Evolutionary conservation across 2,329 filamentous ascomycete species (phyloP).

Genomic region (Phoma sp.): DNA sequence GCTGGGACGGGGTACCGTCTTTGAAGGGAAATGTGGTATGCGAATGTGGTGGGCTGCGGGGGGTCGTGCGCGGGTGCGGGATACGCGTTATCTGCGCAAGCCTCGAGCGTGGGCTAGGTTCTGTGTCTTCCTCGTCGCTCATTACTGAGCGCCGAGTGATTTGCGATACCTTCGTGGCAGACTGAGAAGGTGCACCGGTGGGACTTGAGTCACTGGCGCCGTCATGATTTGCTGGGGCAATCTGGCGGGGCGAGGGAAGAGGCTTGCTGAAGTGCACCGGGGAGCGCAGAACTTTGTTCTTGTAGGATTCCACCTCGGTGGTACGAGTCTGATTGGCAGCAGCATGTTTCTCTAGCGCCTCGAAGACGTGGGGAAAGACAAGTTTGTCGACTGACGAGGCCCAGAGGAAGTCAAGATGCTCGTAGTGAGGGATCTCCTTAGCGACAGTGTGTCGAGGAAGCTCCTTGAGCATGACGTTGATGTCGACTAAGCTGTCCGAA

Average conservation of each 20-base stretch:
- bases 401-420: slow-evolving; percentile 97
- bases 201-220: slow-evolving; percentile 12
- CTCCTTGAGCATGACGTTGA: slow-evolving; percentile 88
- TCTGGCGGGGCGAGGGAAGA: slow-evolving; percentile 31
- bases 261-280: slow-evolving; percentile 37
- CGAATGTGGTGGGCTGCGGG: slow-evolving; percentile 16
- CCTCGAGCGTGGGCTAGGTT: slow-evolving; percentile 20
- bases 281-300: slow-evolving; percentile 35
- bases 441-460: slow-evolving; percentile 84
- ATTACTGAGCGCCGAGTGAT: slow-evolving; percentile 11
- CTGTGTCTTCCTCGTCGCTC: slow-evolving; percentile 6
- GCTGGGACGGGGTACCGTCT: not conserved
- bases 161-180: slow-evolving; percentile 7
- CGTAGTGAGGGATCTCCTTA: slow-evolving; percentile 87
- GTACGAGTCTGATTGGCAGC: not conserved
- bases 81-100: slow-evolving; percentile 25
- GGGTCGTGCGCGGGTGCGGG: slow-evolving; percentile 24
- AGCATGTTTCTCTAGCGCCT: slow-evolving; percentile 76
- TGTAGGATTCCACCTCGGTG: slow-evolving; percentile 13
- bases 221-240: slow-evolving; percentile 21
- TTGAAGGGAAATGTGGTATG: slow-evolving; percentile 26
- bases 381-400: slow-evolving; percentile 80
- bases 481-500: slow-evolving; percentile 91
- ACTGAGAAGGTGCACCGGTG: slow-evolving; percentile 9
- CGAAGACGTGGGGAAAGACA: slow-evolving; percentile 90